Base-by-base conservation (phyloP, 495 filamentous ascomycete species). In the Podospora pseudocomata region DNA sequence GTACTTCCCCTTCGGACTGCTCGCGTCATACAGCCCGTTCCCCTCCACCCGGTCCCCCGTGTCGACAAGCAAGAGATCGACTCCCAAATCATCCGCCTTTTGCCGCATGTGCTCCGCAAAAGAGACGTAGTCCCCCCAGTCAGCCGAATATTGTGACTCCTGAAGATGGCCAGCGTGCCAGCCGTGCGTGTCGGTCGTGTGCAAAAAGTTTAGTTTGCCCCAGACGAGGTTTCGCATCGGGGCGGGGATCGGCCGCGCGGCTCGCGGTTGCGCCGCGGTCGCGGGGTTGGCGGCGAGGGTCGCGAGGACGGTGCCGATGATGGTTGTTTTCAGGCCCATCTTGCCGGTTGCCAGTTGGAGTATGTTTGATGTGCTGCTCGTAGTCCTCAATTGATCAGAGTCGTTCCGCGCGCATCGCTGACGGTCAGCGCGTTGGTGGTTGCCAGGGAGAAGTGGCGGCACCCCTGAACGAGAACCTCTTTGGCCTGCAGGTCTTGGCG, bases 81-180 rank as follows among this genome's bases (percentile, higher is more conserved):
- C 86, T 23, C 91, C 93, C 55, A 88, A 83, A 3, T 86, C 82
- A 73, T 97, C 91, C 26, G 92, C 92, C 75, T 85, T 89, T 70
- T 87, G 81, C 27, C 87, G 90, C 85, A 99, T 87, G 71, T 92
- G 92, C 39, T 88, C 80, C 23, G 93, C 87, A 74, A 99, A 97
- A 11, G 95, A 98, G 71, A 98, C 86, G 79, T 98, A 99, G 80
- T 99, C 95, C 49, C 95, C 95, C 91, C 95, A 97, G 76, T 98
- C 95, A 53, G 92, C 96, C 18, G 92, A 94, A 77, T 92, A 99
- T 28, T 92, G 93, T 1, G 93, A 91, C 88, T 99, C 95, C 80
- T 92, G 90, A 6, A 98, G 81, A 85, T 99, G 95, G 27, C 95
- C 95, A 9, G 87, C 93, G 72, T 94, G 88, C 95, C 95, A 99